phyloP scores from a whole-genome alignment of 148 eudicot genomes.

The Fagopyrum tataricum region DNA sequence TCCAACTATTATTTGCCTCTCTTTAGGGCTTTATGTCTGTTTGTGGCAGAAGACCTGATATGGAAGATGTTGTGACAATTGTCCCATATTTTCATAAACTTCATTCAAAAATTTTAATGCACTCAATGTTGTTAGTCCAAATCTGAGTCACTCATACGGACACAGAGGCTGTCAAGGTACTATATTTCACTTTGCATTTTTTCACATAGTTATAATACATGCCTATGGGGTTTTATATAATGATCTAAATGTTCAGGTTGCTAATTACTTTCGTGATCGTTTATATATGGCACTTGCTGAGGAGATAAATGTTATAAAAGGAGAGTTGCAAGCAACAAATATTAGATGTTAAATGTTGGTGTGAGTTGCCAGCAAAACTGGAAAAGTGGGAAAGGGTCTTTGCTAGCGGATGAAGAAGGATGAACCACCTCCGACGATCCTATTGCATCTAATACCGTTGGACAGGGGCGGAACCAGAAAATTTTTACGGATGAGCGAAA shows the following conservation, averaged over 20 bases:
- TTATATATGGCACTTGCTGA: slow-evolving; percentile 42
- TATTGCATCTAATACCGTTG: slow-evolving; percentile 56
- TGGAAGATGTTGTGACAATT: slow-evolving; percentile 54
- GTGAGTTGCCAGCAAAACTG: slow-evolving; percentile 23
- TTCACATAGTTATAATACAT: not conserved
- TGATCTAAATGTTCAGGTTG: slow-evolving; percentile 31
- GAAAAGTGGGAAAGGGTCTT: slow-evolving; percentile 46
- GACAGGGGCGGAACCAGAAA: too few species aligned
- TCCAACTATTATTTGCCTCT: slow-evolving; percentile 40
- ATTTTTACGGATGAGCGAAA: too few species aligned
- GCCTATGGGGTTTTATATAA: not conserved
- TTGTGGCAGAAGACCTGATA: slow-evolving; percentile 54
- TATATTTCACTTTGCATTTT: not conserved
- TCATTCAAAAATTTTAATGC: slow-evolving; percentile 39
- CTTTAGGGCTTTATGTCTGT: slow-evolving; percentile 55
- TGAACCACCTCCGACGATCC: too few species aligned
- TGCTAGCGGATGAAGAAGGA: slow-evolving; percentile 43
- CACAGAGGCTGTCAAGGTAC: slow-evolving; percentile 70
- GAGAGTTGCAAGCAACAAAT: slow-evolving; percentile 14
- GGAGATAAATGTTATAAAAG: slow-evolving; percentile 23
- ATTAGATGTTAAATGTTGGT: slow-evolving; percentile 14
- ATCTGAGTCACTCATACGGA: slow-evolving; percentile 52
- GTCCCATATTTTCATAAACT: slow-evolving; percentile 49
- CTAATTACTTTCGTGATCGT: slow-evolving; percentile 52
- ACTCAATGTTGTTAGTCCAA: slow-evolving; percentile 36